Evolutionary conservation across 805 yeast genomes (phyloP).

Genomic region (Jamesozyma lodderae): DNA sequence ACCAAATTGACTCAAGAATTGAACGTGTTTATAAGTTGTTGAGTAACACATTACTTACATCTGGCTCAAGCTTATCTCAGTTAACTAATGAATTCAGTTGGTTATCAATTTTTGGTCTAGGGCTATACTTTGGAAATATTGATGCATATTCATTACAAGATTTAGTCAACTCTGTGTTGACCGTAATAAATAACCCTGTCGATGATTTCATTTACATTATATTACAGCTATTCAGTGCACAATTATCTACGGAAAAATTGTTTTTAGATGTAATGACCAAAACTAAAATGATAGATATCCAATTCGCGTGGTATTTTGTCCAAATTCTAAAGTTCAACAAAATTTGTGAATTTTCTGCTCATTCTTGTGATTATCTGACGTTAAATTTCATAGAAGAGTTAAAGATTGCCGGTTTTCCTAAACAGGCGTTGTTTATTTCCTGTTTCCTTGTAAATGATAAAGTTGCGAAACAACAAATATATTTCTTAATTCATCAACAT

Average conservation of each 20-base stretch:
- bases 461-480: conserved; percentile 35
- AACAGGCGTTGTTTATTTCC: conserved; percentile 55
- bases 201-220: conserved; percentile 9
- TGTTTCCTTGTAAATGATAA: conserved; percentile 46
- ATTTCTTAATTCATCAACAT: conserved; percentile 21
- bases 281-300: conserved; percentile 26
- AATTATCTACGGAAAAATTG: conserved; percentile 9
- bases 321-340: conserved; percentile 36
- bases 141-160: conserved; percentile 30
- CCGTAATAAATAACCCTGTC: conserved; percentile 1
- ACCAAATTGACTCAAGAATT: conserved; percentile 41
- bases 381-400: conserved; percentile 44
- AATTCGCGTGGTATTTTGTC: conserved; percentile 44
- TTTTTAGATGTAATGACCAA: conserved; percentile 9
- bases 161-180: conserved; percentile 17
- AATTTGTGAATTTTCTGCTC: conserved; percentile 18
- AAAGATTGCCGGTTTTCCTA: conserved; percentile 38
- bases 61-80: conserved; percentile 22
- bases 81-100: conserved; percentile 48
- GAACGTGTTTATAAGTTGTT: conserved; percentile 56
- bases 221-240: conserved; percentile 14
- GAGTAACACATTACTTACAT: conserved; percentile 39
- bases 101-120: conserved; percentile 51
- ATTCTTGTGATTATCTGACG: conserved; percentile 33
- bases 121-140: conserved; percentile 54